Base-by-base conservation (phyloP, 75 land plant species). In the Sequoiadendron giganteum region DNA sequence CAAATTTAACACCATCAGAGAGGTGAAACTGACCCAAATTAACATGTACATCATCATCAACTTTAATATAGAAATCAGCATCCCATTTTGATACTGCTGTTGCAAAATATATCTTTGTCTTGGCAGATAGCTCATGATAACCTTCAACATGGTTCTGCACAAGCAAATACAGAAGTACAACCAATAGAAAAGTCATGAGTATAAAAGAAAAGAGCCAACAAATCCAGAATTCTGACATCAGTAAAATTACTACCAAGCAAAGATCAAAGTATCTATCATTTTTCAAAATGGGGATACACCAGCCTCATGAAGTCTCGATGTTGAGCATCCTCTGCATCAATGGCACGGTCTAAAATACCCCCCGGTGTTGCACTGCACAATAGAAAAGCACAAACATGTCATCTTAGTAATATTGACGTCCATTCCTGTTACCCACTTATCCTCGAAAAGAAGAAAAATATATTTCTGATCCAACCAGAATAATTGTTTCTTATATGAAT, bases 291-390 rank as follows among this genome's bases (percentile, higher is more conserved):
- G 84, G 43, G 76, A 90, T 91, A 58, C 87, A 96, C 97, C 90
- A 96, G 89, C 87, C 93, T 88, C n/a, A 96, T 83, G 77, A 96
- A 96, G 88, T 96, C 97, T 83, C 88, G 86, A 90, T 98, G 99
- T 90, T 92, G 96, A 68, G 91, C 87, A 49, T 95, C 96, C 86
- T 98, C 99, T 61, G 98, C 94, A 88, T 98, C 97, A 90, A 98
- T 94, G 39, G 99, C 95, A 48, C 93, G 95, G 89, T 98, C 99
- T 42, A 98, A 90, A 70, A 98, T 96, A 61, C 98, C 97, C 32
- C 95, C 95, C 5, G 98, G 90, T 72, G 98, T 95, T 76, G 98
- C 96, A 93, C 99, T 98, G 86, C 43, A 86, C 38, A 39, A 86
- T 18, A 25, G 47, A 85, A 85, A 85, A 52, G 86, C 75, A 55